Evolutionary conservation across 2,329 filamentous ascomycete species (phyloP).

Genomic region (Ceratocystis eucalypticola): DNA sequence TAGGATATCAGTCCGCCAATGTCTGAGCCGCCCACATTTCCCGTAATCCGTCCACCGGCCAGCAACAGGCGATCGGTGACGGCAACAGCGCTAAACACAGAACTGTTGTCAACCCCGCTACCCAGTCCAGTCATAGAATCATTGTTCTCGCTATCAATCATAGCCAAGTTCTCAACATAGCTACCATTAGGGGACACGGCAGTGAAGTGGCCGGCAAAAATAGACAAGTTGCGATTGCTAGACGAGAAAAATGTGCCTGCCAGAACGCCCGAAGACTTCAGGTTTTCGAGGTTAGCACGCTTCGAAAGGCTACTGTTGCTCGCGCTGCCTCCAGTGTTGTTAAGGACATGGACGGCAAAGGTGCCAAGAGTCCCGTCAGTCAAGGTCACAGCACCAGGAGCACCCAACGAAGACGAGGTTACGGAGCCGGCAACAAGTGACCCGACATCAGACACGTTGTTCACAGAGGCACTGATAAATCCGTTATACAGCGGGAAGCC

Average conservation of each 20-base stretch:
- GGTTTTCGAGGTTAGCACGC: slow-evolving; percentile 1
- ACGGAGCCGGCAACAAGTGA: slow-evolving; percentile 76
- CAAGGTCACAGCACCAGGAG: slow-evolving; percentile 59
- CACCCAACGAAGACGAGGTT: slow-evolving; percentile 57
- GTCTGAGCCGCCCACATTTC: slow-evolving; percentile 46
- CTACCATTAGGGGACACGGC: slow-evolving; percentile 55
- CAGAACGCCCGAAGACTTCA: slow-evolving; percentile 46
- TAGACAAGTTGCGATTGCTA: slow-evolving; percentile 62
- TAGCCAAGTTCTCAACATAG: slow-evolving; percentile 61
- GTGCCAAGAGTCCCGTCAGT: slow-evolving; percentile 38
- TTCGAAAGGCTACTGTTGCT: slow-evolving; percentile 29
- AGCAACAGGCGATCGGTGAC: slow-evolving; percentile 56
- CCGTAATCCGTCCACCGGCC: slow-evolving; percentile 68
- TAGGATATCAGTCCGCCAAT: slow-evolving; percentile 70
- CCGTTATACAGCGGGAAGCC: slow-evolving; percentile 55
- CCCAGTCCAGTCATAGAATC: slow-evolving; percentile 56
- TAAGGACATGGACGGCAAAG: slow-evolving; percentile 44
- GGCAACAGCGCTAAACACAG: slow-evolving; percentile 60
- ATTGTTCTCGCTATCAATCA: slow-evolving; percentile 64
- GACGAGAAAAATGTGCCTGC: slow-evolving; percentile 65
- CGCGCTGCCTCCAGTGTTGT: slow-evolving; percentile 27
- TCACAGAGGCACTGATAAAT: slow-evolving; percentile 52
- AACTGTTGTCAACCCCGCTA: slow-evolving; percentile 52
- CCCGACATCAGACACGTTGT: slow-evolving; percentile 48
- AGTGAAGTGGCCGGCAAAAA: slow-evolving; percentile 77